Conservation (phyloP, 2,329 filamentous ascomycete species). For the Botryotinia calthae region DNA sequence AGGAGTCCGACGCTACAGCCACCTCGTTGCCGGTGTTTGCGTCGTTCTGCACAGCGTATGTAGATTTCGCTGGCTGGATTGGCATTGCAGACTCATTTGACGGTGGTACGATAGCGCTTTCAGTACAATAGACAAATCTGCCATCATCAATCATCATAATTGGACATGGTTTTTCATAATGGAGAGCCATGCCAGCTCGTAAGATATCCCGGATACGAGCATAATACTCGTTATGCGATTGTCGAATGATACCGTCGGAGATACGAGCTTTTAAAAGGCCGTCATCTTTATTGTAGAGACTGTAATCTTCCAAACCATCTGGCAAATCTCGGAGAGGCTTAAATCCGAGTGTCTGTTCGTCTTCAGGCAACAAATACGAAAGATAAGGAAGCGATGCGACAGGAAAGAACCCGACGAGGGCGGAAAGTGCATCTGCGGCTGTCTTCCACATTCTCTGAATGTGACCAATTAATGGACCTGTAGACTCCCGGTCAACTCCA, state of each 20-base stretch:
- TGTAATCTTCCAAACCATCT: constrained; percentile 45
- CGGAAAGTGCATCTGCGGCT: constrained; percentile 60
- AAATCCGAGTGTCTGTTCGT: constrained; percentile 65
- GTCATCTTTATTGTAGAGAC: constrained; percentile 46
- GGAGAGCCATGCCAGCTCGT: constrained; percentile 57
- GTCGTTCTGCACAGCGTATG: neutral
- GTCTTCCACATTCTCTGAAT: constrained; percentile 63
- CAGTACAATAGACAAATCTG: constrained; percentile 47
- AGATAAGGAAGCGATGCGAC: constrained; percentile 54
- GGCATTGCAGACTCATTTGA: neutral
- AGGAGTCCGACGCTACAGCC: constrained; percentile 26
- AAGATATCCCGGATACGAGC: constrained; percentile 62
- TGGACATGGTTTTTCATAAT: constrained; percentile 45
- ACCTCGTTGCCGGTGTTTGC: neutral
- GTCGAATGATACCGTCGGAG: constrained; percentile 52
- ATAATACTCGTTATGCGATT: constrained; percentile 64
- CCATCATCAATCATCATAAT: constrained; percentile 44
- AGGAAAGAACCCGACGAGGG: constrained; percentile 58
- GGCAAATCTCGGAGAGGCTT: constrained; percentile 51
- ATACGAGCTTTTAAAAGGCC: constrained; percentile 45
- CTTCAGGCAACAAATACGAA: constrained; percentile 65
- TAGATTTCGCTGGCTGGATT: neutral
- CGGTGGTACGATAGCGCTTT: neutral
- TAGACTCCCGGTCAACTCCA: constrained; percentile 26
- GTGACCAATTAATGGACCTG: constrained; percentile 52